Evolutionary conservation across 768 basidiomycete species (phyloP).

Genomic region (Pisolithus sp.): DNA sequence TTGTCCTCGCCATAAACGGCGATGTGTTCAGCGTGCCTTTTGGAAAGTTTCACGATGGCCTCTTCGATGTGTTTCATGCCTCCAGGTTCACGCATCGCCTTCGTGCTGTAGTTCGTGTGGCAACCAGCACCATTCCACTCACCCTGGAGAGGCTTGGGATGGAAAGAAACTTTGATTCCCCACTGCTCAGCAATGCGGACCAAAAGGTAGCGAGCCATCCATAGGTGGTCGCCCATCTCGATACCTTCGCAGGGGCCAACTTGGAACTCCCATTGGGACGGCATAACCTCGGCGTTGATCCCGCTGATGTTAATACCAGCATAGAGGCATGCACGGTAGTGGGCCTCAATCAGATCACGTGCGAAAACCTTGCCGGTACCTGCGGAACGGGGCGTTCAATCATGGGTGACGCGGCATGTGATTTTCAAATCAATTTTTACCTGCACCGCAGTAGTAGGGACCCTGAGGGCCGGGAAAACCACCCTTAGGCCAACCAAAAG

Average conservation of each 20-base stretch:
- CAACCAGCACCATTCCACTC: constrained; percentile 99
- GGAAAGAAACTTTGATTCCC: constrained; percentile 97
- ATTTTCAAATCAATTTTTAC: constrained; percentile 37
- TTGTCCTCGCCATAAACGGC: constrained; percentile 98
- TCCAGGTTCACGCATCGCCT: constrained; percentile 87
- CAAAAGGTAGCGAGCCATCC: constrained; percentile 98
- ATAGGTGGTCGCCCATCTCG: constrained; percentile 97
- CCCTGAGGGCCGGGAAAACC: constrained; percentile 99
- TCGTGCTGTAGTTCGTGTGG: constrained; percentile 97
- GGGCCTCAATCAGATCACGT: constrained; percentile 97
- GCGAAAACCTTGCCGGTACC: constrained; percentile 97
- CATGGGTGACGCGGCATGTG: background rate
- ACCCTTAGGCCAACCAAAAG: constrained; percentile 96
- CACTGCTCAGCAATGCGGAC: constrained; percentile 96
- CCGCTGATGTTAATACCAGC: constrained; percentile 96
- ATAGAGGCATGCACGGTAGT: constrained; percentile 95
- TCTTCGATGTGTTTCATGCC: constrained; percentile 90
- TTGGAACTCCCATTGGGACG: constrained; percentile 99
- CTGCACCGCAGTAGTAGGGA: constrained; percentile 99
- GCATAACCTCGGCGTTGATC: constrained; percentile 99
- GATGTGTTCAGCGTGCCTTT: constrained; percentile 91
- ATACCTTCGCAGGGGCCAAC: constrained; percentile 98
- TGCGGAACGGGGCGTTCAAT: constrained; percentile 25
- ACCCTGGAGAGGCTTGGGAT: constrained; percentile 94
- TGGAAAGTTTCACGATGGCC: constrained; percentile 88